Percentiles rank a stretch among this genome's conserved stretches.
Evolutionary conservation across 495 filamentous ascomycete species (phyloP).

Genomic region (Corynascus novoguineensis): DNA sequence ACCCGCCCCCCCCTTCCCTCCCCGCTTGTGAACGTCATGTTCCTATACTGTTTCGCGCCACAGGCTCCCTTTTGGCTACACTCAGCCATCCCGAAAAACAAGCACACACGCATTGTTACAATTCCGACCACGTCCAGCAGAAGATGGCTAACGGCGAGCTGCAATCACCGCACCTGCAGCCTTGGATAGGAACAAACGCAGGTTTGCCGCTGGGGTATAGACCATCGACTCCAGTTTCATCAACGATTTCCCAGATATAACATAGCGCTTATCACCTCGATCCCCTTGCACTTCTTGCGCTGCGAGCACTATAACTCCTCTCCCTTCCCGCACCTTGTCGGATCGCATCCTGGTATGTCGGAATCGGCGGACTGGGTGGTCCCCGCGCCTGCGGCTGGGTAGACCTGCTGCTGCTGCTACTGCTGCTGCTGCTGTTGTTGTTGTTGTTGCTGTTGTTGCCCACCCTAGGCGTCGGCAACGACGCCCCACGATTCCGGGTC

Average conservation of each 20-base stretch:
- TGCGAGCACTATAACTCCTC: slow-evolving; percentile 39
- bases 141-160: too few relatives aligned
- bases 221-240: background rate
- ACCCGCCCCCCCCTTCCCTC: too few relatives aligned
- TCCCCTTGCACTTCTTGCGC: background rate
- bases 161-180: background rate
- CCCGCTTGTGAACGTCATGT: background rate
- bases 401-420: slow-evolving; percentile 10
- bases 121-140: too few relatives aligned
- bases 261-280: slow-evolving; percentile 17
- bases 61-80: too few relatives aligned
- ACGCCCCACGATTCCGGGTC: slow-evolving; percentile 38
- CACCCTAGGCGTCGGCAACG: slow-evolving; percentile 35
- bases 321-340: slow-evolving; percentile 45
- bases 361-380: slow-evolving; percentile 48
- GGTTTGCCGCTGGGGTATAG: background rate
- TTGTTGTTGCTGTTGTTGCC: slow-evolving; percentile 15
- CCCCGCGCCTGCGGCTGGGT: slow-evolving; percentile 12
- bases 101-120: too few relatives aligned
- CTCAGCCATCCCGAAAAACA: too few relatives aligned
- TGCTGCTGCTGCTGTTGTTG: too few relatives aligned
- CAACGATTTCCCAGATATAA: too few relatives aligned
- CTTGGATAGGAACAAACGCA: background rate
- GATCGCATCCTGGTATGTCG: slow-evolving; percentile 63
- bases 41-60: background rate